Conservation (phyloP, 179 eudicot species). For the Gypsophila paniculata region DNA sequence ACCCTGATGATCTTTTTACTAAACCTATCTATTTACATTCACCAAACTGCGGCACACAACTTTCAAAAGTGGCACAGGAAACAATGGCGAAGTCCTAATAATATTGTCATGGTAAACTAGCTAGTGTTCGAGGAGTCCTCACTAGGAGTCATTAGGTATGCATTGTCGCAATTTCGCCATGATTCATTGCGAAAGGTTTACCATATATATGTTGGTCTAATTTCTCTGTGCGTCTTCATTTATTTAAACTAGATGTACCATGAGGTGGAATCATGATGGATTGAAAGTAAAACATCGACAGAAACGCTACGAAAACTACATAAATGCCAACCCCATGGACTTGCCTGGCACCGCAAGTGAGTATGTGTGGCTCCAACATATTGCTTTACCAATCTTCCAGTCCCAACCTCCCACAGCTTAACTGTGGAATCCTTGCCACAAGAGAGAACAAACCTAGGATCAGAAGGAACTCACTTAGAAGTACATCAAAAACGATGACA, state of each 20-base stretch:
- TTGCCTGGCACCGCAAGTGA: conserved; percentile 69
- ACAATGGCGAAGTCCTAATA: neutral
- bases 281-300: neutral
- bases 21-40: neutral
- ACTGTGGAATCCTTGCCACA: conserved; percentile 75
- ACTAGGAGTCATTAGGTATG: neutral
- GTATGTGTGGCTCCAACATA: conserved; percentile 72
- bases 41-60: neutral
- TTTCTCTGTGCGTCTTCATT: neutral
- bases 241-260: neutral
- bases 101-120: too few species aligned
- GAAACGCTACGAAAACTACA: neutral
- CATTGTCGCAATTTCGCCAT: neutral
- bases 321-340: conserved; percentile 10
- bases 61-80: too few species aligned
- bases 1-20: too few species aligned
- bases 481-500: neutral
- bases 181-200: neutral
- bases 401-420: conserved; percentile 84
- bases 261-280: neutral
- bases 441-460: conserved; percentile 63
- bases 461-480: conserved; percentile 7
- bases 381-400: conserved; percentile 77
- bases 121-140: neutral
- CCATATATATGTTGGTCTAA: neutral